These are phyloP conservation scores for Dacryopinax spathularia DNA, from an alignment of 768 basidiomycete genomes.

Conservation along the genomic window DNA sequence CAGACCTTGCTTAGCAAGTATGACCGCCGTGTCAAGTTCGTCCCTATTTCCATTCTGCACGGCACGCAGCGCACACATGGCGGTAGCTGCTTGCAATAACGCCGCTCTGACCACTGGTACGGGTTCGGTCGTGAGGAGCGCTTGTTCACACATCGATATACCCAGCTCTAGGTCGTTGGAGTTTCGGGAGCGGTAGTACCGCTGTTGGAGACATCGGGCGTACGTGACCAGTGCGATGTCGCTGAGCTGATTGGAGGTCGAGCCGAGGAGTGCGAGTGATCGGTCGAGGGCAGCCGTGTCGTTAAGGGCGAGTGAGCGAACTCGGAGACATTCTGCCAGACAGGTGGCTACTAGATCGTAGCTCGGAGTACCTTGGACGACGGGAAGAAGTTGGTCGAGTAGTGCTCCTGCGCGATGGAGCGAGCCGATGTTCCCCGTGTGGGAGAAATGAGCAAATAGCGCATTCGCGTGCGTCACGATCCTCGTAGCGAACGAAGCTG, in stretches of 20 bases:
- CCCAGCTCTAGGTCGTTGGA: neutral
- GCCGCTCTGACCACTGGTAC: neutral
- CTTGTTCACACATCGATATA: neutral
- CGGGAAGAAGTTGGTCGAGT: neutral
- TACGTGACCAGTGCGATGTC: neutral
- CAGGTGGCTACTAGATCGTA: neutral
- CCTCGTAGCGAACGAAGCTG: neutral
- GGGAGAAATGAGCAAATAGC: neutral
- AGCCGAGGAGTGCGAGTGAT: neutral
- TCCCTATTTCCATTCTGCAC: neutral
- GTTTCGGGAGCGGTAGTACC: neutral
- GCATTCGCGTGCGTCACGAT: neutral
- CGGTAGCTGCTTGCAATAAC: neutral
- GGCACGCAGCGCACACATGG: neutral
- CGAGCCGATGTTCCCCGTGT: neutral
- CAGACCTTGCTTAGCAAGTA: neutral
- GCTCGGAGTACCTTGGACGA: neutral
- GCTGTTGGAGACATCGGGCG: neutral
- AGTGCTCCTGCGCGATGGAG: neutral
- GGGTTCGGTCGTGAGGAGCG: neutral
- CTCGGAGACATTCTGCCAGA: neutral
- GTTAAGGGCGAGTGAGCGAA: neutral
- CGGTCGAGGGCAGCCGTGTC: neutral
- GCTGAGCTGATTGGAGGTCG: neutral
- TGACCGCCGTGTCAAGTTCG: neutral